phyloP scores from a whole-genome alignment of 116 monocot genomes.

The Iris pallida region DNA sequence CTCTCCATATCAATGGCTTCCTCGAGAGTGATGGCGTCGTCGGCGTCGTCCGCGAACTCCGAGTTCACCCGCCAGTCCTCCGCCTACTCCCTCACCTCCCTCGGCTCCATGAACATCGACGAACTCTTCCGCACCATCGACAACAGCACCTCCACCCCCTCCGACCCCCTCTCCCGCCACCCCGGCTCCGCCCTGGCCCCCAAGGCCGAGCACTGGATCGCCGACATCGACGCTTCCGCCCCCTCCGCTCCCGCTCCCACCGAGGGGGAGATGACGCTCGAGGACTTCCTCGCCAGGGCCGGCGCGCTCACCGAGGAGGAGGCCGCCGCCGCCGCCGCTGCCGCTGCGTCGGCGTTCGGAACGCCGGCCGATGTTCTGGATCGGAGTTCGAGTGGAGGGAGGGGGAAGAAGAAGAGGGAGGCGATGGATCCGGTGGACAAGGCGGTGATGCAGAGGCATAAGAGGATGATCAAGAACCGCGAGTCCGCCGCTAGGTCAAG shows the following conservation, averaged over 20 bases:
- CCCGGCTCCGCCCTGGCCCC: neutral
- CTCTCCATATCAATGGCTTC: constrained; percentile 4
- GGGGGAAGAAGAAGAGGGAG: constrained; percentile 25
- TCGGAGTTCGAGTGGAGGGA: neutral
- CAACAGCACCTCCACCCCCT: neutral
- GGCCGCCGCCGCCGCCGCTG: constrained; percentile 1
- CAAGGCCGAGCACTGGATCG: too few relatives aligned
- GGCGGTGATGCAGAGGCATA: neutral
- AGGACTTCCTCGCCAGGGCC: constrained; percentile 52
- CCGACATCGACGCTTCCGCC: too few relatives aligned
- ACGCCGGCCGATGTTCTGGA: neutral
- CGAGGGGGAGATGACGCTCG: constrained; percentile 55
- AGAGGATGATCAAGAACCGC: constrained; percentile 25
- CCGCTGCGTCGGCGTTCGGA: neutral
- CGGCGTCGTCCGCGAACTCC: constrained; percentile 12
- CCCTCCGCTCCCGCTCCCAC: neutral
- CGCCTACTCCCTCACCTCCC: constrained; percentile 9
- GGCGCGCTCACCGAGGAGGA: constrained; percentile 43
- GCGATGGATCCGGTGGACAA: constrained; percentile 20
- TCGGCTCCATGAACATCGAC: constrained; percentile 61
- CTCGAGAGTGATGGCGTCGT: constrained; percentile 20
- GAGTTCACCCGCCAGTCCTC: constrained; percentile 18
- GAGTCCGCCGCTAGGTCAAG: constrained; percentile 22
- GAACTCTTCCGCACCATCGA: constrained; percentile 52
- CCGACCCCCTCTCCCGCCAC: too few relatives aligned